Percentiles rank a stretch among this genome's conserved stretches.
These are phyloP conservation scores for Alnus glutinosa DNA, from an alignment of 306 rosid species.

Conservation along the genomic window DNA sequence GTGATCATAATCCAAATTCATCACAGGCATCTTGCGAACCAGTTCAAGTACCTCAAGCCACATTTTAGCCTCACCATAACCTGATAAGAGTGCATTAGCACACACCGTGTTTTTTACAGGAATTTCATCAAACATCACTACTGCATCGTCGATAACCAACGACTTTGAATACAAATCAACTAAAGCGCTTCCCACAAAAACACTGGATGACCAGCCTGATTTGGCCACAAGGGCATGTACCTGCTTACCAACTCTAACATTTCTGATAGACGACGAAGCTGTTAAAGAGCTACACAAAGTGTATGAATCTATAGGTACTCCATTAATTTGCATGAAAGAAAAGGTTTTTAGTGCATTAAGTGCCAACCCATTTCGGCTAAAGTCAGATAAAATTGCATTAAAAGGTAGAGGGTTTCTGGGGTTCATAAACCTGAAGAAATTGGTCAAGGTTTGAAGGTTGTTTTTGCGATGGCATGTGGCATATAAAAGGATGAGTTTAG, in stretches of 20 bases:
- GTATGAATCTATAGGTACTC: constrained; percentile 58
- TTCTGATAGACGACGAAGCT: constrained; percentile 48
- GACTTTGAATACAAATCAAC: constrained; percentile 53
- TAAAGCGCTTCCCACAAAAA: constrained; percentile 76
- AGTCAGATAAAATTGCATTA: constrained; percentile 51
- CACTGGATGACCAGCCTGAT: constrained; percentile 70
- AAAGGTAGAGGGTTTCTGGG: constrained; percentile 48
- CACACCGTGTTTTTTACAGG: constrained; percentile 65
- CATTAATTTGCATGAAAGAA: constrained; percentile 65
- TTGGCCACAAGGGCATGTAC: constrained; percentile 53
- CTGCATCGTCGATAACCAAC: constrained; percentile 47
- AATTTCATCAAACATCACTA: constrained; percentile 69
- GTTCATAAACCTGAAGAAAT: constrained; percentile 57
- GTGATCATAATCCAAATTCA: constrained; percentile 60
- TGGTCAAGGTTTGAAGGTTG: constrained; percentile 26
- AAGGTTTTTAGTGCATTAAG: constrained; percentile 46
- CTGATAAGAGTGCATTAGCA: constrained; percentile 66
- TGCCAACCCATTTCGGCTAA: constrained; percentile 45
- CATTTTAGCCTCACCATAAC: constrained; percentile 60
- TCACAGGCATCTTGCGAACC: constrained; percentile 51
- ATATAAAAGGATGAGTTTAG: constrained; percentile 51
- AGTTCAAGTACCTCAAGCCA: constrained; percentile 60
- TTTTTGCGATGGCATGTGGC: constrained; percentile 29
- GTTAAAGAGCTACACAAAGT: constrained; percentile 62
- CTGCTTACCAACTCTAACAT: constrained; percentile 46